phyloP scores from a whole-genome alignment of 1,284 basidiomycete genomes.

The Fomitopsis palustris region DNA sequence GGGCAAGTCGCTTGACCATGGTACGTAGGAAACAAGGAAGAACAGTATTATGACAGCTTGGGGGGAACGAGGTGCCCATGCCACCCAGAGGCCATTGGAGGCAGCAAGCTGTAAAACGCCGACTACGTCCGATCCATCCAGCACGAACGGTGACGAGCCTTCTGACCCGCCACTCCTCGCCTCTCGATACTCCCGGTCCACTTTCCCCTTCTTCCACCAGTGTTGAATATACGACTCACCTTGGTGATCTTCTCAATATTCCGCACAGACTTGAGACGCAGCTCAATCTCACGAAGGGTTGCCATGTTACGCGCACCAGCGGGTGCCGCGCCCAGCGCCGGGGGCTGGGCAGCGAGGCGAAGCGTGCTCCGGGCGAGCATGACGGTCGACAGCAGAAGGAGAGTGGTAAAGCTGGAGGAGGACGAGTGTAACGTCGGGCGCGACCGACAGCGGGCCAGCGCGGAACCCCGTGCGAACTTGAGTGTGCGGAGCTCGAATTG shows the following conservation, averaged over 20 bases:
- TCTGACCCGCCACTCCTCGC: neutral
- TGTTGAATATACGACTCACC: constrained; percentile 43
- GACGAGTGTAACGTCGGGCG: constrained; percentile 16
- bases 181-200: neutral
- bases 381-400: constrained; percentile 15
- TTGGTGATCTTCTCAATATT: constrained; percentile 99
- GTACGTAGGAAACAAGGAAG: no score
- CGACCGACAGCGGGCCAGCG: constrained; percentile 8
- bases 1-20: no score
- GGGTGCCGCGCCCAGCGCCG: constrained; percentile 58
- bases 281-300: constrained; percentile 95
- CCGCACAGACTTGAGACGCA: constrained; percentile 94
- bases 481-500: constrained; percentile 16
- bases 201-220: neutral
- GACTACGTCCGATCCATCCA: no score
- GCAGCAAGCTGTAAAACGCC: no score
- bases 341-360: constrained; percentile 54
- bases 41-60: no score
- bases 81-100: no score
- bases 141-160: neutral
- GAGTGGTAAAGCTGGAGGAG: constrained; percentile 15
- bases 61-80: neutral
- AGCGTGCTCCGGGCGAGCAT: constrained; percentile 69
- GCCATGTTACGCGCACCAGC: constrained; percentile 85
- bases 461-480: constrained; percentile 19